A percentile compares a stretch with the other conserved stretches of the same genome.
Conservation (phyloP, 2,329 filamentous ascomycete species). For the Rugonectria rugulosa region DNA sequence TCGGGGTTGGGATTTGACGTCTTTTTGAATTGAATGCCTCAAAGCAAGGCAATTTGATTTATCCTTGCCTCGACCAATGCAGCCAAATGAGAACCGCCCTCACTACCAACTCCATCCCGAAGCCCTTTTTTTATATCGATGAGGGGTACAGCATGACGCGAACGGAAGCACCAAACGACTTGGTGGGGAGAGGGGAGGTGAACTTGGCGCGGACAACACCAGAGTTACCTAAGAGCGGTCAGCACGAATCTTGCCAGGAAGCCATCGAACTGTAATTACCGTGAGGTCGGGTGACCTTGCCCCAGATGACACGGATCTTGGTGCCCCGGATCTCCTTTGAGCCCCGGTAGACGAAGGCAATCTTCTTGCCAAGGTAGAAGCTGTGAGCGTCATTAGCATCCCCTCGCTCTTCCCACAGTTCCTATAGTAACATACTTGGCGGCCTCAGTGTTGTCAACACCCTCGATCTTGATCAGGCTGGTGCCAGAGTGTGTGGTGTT, state of each 20-base stretch:
- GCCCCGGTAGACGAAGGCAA: slow-evolving; percentile 98
- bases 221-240: slow-evolving; percentile 76
- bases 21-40: slow-evolving; percentile 63
- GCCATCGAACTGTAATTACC: slow-evolving; percentile 63
- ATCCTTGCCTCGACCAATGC: slow-evolving; percentile 66
- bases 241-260: slow-evolving; percentile 20
- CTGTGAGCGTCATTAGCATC: slow-evolving; percentile 47
- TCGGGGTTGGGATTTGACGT: slow-evolving; percentile 50
- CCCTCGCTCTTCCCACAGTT: slow-evolving; percentile 4
- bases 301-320: slow-evolving; percentile 99
- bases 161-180: slow-evolving; percentile 95
- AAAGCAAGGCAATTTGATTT: slow-evolving; percentile 60
- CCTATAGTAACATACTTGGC: slow-evolving; percentile 72
- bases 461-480: slow-evolving; percentile 98
- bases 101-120: slow-evolving; percentile 68
- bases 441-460: slow-evolving; percentile 88
- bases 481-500: slow-evolving; percentile 89
- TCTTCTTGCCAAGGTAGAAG: slow-evolving; percentile 99
- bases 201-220: slow-evolving; percentile 98
- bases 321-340: slow-evolving; percentile 94
- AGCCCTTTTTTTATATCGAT: slow-evolving; percentile 84
- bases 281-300: slow-evolving; percentile 96
- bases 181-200: slow-evolving; percentile 92
- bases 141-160: slow-evolving; percentile 98
- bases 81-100: slow-evolving; percentile 68